phyloP scores from a whole-genome alignment of 2,329 filamentous ascomycete species.

The Xylaria polymorpha region DNA sequence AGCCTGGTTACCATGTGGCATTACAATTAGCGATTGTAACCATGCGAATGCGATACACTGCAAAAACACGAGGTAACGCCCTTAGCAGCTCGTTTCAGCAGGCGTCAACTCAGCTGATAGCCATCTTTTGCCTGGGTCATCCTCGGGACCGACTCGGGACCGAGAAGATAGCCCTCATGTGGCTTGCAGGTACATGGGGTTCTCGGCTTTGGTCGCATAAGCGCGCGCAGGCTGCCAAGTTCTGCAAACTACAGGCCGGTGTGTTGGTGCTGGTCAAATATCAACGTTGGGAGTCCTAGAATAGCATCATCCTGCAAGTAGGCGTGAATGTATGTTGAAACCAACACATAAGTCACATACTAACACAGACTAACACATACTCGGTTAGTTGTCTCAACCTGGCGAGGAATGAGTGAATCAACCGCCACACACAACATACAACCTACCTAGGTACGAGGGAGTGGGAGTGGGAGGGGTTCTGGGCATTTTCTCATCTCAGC shows the following conservation, averaged over 20 bases:
- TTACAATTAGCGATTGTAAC: constrained; percentile 27
- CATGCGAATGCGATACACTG: constrained; percentile 10
- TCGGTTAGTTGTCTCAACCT: too few relatives aligned
- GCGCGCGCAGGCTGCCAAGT: constrained; percentile 7
- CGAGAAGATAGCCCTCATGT: constrained; percentile 25
- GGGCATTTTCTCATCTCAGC: constrained; percentile 7
- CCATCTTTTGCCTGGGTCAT: background rate
- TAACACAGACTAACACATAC: background rate
- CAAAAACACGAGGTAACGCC: constrained; percentile 16
- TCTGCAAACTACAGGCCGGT: constrained; percentile 8
- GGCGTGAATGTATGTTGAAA: too few relatives aligned
- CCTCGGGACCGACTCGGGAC: constrained; percentile 40
- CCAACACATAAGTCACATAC: too few relatives aligned
- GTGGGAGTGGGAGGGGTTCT: constrained; percentile 13
- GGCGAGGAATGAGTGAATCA: background rate
- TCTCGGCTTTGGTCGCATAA: constrained; percentile 4
- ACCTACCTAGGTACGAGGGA: too few relatives aligned
- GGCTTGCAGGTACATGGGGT: constrained; percentile 12
- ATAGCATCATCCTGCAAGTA: background rate
- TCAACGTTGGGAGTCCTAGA: background rate
- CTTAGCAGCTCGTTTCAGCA: constrained; percentile 21
- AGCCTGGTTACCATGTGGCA: constrained; percentile 32
- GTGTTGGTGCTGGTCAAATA: background rate
- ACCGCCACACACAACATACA: background rate
- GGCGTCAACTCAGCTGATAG: background rate